Conservation (phyloP, 2,329 filamentous ascomycete species). For the Chaetomium sp. region DNA sequence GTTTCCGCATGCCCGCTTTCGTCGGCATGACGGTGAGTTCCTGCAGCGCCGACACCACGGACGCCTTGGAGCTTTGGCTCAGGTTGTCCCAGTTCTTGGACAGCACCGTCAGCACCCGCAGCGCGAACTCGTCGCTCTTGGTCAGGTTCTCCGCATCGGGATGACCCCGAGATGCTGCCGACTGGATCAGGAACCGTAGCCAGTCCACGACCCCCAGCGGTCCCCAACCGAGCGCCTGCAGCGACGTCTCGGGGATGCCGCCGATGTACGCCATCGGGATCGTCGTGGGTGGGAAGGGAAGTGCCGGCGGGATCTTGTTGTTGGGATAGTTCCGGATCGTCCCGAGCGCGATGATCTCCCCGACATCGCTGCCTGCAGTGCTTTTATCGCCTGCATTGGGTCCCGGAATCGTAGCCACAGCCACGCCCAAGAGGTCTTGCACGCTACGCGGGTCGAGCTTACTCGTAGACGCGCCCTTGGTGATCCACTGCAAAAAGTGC, state of each 20-base stretch:
- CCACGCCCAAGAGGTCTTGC: slow-evolving; percentile 67
- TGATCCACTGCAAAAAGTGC: slow-evolving; percentile 80
- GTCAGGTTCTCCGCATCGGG: slow-evolving; percentile 63
- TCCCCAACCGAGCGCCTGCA: slow-evolving; percentile 80
- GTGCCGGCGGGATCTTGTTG: slow-evolving; percentile 68
- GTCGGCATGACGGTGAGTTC: slow-evolving; percentile 76
- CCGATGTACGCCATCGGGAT: slow-evolving; percentile 81
- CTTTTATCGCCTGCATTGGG: too few relatives aligned
- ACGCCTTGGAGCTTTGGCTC: slow-evolving; percentile 57
- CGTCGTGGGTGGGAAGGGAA: slow-evolving; percentile 75
- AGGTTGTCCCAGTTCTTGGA: slow-evolving; percentile 90
- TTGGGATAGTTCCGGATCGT: slow-evolving; percentile 70
- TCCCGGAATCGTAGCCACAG: slow-evolving; percentile 56
- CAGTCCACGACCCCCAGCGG: slow-evolving; percentile 80
- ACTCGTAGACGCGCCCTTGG: slow-evolving; percentile 61
- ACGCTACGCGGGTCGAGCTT: slow-evolving; percentile 66
- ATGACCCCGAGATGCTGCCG: slow-evolving; percentile 44
- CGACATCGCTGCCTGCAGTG: slow-evolving; percentile 51
- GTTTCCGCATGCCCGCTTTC: slow-evolving; percentile 80
- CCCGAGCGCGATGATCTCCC: slow-evolving; percentile 69
- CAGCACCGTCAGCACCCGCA: slow-evolving; percentile 68
- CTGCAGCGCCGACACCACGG: slow-evolving; percentile 58
- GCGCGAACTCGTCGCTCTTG: slow-evolving; percentile 64
- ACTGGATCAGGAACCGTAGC: slow-evolving; percentile 73
- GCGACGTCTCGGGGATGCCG: slow-evolving; percentile 55